A percentile compares a stretch with the other conserved stretches of the same genome.
Conservation (phyloP, 345 rosid genomes). For the Melaleuca quinquenervia region DNA sequence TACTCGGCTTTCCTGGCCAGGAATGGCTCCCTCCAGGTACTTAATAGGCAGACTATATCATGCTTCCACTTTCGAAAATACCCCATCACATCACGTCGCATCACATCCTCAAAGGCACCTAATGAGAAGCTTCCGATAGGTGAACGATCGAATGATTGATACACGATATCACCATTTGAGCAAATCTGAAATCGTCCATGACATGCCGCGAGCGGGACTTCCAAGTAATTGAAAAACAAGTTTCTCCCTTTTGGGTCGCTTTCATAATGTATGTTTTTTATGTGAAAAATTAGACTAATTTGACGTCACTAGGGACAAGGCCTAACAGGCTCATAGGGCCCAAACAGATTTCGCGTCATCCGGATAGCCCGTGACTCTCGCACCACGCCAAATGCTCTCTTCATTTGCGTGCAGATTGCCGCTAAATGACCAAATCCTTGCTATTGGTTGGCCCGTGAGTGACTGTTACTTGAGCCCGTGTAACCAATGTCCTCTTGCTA, state of each 20-base stretch:
- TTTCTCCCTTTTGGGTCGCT: not conserved
- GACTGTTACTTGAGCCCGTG: not conserved
- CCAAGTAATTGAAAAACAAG: not conserved
- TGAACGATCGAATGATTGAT: not conserved
- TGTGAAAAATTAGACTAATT: not conserved
- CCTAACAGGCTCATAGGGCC: not conserved
- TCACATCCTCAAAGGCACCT: not conserved
- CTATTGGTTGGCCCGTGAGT: not conserved
- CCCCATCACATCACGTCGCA: not conserved
- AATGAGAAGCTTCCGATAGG: not conserved
- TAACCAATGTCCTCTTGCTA: not conserved
- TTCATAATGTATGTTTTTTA: not conserved
- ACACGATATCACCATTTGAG: not conserved
- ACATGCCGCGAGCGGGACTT: not conserved
- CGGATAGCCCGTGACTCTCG: not conserved
- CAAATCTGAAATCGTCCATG: not conserved
- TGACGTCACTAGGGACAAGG: not conserved
- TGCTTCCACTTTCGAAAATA: not conserved
- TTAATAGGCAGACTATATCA: not conserved
- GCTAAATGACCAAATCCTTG: not conserved
- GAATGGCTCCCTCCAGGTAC: slow-evolving; percentile 41
- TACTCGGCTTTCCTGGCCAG: slow-evolving; percentile 25
- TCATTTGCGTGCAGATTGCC: not conserved
- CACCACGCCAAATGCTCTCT: not conserved
- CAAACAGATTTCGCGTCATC: not conserved